Conservation (phyloP, 352 stramenopile species). For the Phytophthora rubi region DNA sequence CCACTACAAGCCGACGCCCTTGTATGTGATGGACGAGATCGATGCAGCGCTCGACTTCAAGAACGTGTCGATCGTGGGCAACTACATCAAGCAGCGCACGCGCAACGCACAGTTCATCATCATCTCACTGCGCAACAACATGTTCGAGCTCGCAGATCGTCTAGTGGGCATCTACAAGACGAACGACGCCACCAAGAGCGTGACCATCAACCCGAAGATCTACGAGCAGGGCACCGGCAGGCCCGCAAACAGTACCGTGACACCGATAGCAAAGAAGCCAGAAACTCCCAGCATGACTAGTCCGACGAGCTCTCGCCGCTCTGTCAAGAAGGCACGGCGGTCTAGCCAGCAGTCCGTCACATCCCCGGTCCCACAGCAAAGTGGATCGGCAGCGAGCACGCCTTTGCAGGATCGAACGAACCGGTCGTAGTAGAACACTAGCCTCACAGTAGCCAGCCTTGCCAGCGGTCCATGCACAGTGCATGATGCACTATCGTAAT, state of each 20-base stretch:
- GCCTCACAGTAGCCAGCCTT: not conserved
- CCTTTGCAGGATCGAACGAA: constrained; percentile 56
- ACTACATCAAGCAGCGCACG: constrained; percentile 99
- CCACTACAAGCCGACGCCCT: constrained; percentile 99
- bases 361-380: constrained; percentile 31
- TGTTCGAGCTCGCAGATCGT: constrained; percentile 99
- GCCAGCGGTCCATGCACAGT: not conserved
- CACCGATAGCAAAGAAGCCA: constrained; percentile 30
- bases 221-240: constrained; percentile 59
- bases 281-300: constrained; percentile 31
- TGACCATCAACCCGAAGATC: constrained; percentile 98
- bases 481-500: not conserved
- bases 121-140: constrained; percentile 99
- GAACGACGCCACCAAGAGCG: constrained; percentile 98
- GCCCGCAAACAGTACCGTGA: constrained; percentile 19
- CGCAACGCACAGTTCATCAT: constrained; percentile 99
- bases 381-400: constrained; percentile 19
- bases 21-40: constrained; percentile 99
- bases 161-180: constrained; percentile 99
- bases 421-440: constrained; percentile 31
- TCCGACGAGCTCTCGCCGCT: constrained; percentile 30
- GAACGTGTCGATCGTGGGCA: constrained; percentile 99
- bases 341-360: constrained; percentile 39
- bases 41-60: constrained; percentile 97
- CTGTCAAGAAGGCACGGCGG: constrained; percentile 40